Base-by-base conservation (phyloP, 345 rosid species). In the Aegle marmelos region DNA sequence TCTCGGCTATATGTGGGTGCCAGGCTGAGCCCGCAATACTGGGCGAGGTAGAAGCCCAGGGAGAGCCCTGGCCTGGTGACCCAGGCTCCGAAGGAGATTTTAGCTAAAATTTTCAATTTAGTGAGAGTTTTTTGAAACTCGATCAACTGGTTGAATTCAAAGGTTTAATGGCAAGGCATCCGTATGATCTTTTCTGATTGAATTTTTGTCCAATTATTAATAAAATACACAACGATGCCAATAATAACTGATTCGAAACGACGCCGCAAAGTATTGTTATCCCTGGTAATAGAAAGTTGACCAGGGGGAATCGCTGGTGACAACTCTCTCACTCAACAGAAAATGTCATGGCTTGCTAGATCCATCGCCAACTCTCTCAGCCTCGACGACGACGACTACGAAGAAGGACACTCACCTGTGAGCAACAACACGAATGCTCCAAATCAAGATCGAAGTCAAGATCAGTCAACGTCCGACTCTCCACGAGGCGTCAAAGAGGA, bases 401-500 rank as follows among this genome's bases (percentile, higher is more conserved):
- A 62, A 1, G 72, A 69, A 53, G 76, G 59, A 37, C 57, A 70
- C 19, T 30, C 61, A 17, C 37, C 67, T 25, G 58, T 13, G 28
- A 25, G 27, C 30, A 61, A 24, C 65, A 31, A 30, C 61, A 68
- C 65, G 58, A 53, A 41, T 41, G 33, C 70, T 61, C 13, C 66
- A 7, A 48, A 77, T 22, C 59, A 81, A 21, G 60, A 63, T 73
- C 78, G 24, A 37, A 61, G 9, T 30, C 73, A 37, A 57, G 58
- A 14, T 34, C 76, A 54, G 28, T 80, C 87, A 62, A 36, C 74
- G 25, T 67, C 74, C 56, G 61, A 78, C 69, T 33, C 88, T 7
- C 89, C 88, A 0, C 90, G 97, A 25, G 98, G 98, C 70, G 91
- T 94, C 73, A 91, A 90, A 76, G 97, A 90, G 72, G 99, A 96